These are phyloP conservation scores for Syzygium jambos DNA, from an alignment of 345 rosid genomes.

Conservation along the genomic window DNA sequence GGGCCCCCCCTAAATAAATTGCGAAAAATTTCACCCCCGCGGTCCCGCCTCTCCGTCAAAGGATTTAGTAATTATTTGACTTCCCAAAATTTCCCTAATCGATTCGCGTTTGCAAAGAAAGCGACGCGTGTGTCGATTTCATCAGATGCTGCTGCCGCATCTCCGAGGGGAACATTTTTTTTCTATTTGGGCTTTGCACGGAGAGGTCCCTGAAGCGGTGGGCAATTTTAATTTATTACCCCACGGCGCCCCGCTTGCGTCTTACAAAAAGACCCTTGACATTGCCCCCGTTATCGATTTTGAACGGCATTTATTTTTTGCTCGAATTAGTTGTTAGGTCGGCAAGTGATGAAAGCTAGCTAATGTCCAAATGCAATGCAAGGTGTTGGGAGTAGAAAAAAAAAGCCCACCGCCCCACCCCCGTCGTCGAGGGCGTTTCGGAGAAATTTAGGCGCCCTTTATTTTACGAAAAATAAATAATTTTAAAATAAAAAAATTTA, in stretches of 20 bases:
- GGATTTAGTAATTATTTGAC: neutral
- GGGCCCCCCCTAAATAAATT: neutral
- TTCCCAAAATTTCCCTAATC: neutral
- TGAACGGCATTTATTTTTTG: neutral
- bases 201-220: neutral
- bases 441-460: rapidly evolving
- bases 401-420: neutral
- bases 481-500: no score
- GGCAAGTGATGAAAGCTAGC: neutral
- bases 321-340: neutral
- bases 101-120: neutral
- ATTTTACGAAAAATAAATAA: no score
- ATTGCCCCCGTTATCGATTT: rapidly evolving
- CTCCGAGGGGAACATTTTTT: neutral
- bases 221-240: neutral
- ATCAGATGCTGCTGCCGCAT: neutral
- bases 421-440: neutral
- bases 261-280: neutral
- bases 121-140: neutral
- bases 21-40: neutral
- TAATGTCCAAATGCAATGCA: neutral
- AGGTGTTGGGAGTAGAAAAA: neutral
- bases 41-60: neutral
- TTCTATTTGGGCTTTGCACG: neutral
- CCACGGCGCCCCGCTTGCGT: neutral